These are phyloP conservation scores for Pseudogymnoascus sp. DNA, from an alignment of 2,329 filamentous ascomycete species.

Conservation along the genomic window DNA sequence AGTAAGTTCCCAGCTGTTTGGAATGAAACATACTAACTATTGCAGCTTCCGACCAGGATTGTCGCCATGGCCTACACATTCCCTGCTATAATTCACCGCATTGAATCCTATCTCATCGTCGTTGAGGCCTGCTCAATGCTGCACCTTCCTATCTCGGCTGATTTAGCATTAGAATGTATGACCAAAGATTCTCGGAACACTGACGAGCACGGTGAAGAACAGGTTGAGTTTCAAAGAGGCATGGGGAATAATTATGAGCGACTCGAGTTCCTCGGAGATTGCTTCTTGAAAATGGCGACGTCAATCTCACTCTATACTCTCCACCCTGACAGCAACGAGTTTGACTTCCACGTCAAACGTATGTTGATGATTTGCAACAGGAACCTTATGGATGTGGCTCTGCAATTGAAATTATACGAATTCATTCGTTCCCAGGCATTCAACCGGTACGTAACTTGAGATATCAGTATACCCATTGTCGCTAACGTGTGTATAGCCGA, in stretches of 20 bases:
- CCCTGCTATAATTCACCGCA: slow-evolving; percentile 74
- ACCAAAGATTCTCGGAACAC: slow-evolving; percentile 89
- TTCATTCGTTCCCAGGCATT: slow-evolving; percentile 81
- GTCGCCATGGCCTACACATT: slow-evolving; percentile 69
- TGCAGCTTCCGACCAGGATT: slow-evolving; percentile 59
- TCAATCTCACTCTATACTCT: slow-evolving; percentile 78
- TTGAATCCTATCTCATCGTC: slow-evolving; percentile 76
- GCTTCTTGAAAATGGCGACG: slow-evolving; percentile 91
- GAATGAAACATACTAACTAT: background rate
- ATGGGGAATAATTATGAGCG: slow-evolving; percentile 96
- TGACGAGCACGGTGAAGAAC: slow-evolving; percentile 60
- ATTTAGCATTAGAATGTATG: slow-evolving; percentile 75
- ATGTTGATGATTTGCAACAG: slow-evolving; percentile 90
- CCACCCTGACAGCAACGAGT: slow-evolving; percentile 73
- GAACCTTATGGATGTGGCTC: slow-evolving; percentile 74
- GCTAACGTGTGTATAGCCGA: slow-evolving; percentile 38
- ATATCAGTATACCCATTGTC: background rate
- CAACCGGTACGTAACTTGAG: slow-evolving; percentile 46
- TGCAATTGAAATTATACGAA: slow-evolving; percentile 55
- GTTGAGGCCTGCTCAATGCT: slow-evolving; percentile 65
- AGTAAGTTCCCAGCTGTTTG: slow-evolving; percentile 42
- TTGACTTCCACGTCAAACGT: slow-evolving; percentile 78
- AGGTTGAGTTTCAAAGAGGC: slow-evolving; percentile 68
- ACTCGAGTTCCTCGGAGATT: slow-evolving; percentile 87
- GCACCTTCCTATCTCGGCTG: slow-evolving; percentile 55